Evolutionary conservation across 176 grass and related monocot species (phyloP).

Genomic region (Sorghum bicolor): Sorghum_bicolor_NCBIv3 NC_012870.2:3508001-3508500

Average conservation of each 20-base stretch:
- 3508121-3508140: neutral
- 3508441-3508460: neutral
- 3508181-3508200: neutral
- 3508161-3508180: neutral
- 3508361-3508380: conserved; percentile 39
- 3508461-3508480: neutral
- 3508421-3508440: neutral
- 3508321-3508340: neutral
- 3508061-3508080: too few species aligned
- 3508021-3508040: too few species aligned
- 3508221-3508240: neutral
- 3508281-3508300: neutral
- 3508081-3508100: neutral
- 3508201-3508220: neutral
- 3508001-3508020: too few species aligned
- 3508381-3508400: neutral
- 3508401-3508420: conserved; percentile 29
- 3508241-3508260: neutral
- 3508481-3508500: conserved; percentile 10
- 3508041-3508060: too few species aligned
- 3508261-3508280: neutral
- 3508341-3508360: neutral
- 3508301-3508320: neutral
- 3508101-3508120: neutral
- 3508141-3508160: neutral